Evolutionary conservation across 192 early-diverging fungal species (phyloP).

Genomic region (Phycomyces nitens): DNA sequence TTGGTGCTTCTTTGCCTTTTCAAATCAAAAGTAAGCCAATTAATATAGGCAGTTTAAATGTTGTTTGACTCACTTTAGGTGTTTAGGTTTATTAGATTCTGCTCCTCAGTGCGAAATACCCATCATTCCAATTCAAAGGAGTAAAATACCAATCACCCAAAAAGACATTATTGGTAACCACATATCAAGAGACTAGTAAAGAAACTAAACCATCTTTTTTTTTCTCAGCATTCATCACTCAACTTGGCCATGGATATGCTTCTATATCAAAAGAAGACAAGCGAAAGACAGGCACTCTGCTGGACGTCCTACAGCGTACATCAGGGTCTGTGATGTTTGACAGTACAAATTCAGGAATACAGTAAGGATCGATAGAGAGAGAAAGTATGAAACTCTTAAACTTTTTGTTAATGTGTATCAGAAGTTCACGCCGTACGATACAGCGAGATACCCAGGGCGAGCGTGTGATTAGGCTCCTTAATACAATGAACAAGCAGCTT

Average conservation of each 20-base stretch:
- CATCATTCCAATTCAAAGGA: conserved; percentile 27
- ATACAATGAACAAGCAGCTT: conserved; percentile 41
- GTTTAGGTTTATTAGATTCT: conserved; percentile 35
- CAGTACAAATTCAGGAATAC: too few species aligned
- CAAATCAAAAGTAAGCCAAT: conserved; percentile 12
- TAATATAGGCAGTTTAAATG: background rate
- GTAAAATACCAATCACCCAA: conserved; percentile 33
- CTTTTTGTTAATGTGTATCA: too few species aligned
- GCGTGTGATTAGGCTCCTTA: conserved; percentile 12
- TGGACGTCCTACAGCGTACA: too few species aligned
- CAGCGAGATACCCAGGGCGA: conserved; percentile 5
- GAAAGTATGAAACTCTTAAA: too few species aligned
- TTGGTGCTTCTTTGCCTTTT: conserved; percentile 15
- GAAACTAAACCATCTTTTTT: background rate
- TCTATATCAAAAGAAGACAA: background rate
- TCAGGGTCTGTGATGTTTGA: too few species aligned
- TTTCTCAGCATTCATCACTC: conserved; percentile 15
- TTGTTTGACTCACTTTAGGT: background rate
- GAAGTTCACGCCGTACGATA: conserved; percentile 1
- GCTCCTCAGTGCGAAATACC: conserved; percentile 51
- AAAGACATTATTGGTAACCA: conserved; percentile 37
- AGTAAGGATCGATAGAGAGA: too few species aligned
- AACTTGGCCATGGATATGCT: conserved; percentile 9
- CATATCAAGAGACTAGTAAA: background rate
- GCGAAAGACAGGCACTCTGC: too few species aligned